A percentile compares a stretch with the other conserved stretches of the same genome.
Evolutionary conservation across 768 basidiomycete genomes (phyloP).

Genomic region (Tricholoma bakamatsutake): DNA sequence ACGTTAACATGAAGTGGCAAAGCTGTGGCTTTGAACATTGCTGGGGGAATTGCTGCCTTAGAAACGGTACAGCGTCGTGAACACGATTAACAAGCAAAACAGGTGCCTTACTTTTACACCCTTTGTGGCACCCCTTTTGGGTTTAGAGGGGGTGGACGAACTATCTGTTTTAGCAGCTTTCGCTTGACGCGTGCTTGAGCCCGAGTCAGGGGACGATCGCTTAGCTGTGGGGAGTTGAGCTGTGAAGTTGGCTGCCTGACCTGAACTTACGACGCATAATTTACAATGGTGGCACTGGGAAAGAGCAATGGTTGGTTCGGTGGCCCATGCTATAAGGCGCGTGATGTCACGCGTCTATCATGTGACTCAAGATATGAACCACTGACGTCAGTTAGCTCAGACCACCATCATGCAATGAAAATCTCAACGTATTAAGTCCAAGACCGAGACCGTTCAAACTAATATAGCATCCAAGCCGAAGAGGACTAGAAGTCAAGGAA

Average conservation of each 20-base stretch:
- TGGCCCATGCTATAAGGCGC: not conserved
- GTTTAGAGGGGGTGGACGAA: constrained; percentile 22
- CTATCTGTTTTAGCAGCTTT: constrained; percentile 46
- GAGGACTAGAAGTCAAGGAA: not conserved
- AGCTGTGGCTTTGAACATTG: constrained; percentile 59
- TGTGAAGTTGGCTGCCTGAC: not conserved
- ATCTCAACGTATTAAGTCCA: not conserved
- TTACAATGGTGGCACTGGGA: not conserved
- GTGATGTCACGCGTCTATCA: constrained; percentile 18
- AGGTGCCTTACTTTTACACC: constrained; percentile 38
- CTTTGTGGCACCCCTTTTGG: constrained; percentile 33
- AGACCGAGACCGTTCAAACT: not conserved
- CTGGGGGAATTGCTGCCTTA: constrained; percentile 41
- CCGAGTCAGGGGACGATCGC: constrained; percentile 35
- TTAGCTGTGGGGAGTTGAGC: constrained; percentile 29
- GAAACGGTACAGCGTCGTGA: constrained; percentile 1
- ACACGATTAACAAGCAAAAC: constrained; percentile 2
- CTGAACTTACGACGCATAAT: constrained; percentile 10
- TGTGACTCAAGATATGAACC: no score
- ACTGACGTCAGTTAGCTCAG: no score
- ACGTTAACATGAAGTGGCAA: constrained; percentile 61
- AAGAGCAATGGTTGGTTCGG: not conserved
- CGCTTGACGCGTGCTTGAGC: constrained; percentile 36
- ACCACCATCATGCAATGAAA: not conserved
- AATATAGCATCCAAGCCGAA: no score